Evolutionary conservation across 179 eudicot genomes (phyloP), one percentile per base, ranked within the genome.

Genomic region (Beta corolliflora): DNA sequence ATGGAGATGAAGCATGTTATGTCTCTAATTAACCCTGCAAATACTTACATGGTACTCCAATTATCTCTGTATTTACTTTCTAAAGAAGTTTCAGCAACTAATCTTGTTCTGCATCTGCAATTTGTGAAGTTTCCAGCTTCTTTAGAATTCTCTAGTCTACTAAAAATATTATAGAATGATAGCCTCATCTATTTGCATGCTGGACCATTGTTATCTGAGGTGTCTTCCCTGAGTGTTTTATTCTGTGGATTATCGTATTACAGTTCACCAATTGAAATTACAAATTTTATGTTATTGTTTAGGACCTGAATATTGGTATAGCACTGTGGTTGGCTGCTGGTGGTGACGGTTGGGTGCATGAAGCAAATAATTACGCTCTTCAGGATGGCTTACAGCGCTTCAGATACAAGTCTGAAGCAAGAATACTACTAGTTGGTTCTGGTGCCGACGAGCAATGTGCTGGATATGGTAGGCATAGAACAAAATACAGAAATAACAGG

Each of bases 401-500:
- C 75, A 83, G 77, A 61, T 92, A 91, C 88, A 93, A 91, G 81
- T 96, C 99, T 70, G 84, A 88, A 80, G 92, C 98, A 84, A 91
- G 91, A 87, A 92, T 96, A 88, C 90, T 96, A 58, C 91, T 96
- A 54, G 98, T 96, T 85, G 99, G 99, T 67, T 90, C 99, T 82
- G 99, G 99, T 71, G 99, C 99, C 52, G 99, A 94, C 81, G 99
- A 96, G 88, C 99, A 96, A 84, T 96, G 99, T 91, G 99, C 99
- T 75, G 99, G 99, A 75, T 96, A 96, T 88, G 98, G 99, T 41
- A 87, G 99, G 77, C 98, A 96, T 86, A 92, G 85, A 81, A 96
- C 99, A 82, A 96, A 94, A 83, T 96, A 88, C 83, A 91, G 89
- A 89, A 87, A 77, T 73, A 89, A 88, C 92, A 90, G 99, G 99